Evolutionary conservation across 345 rosid genomes (phyloP).

Genomic region (Brassica juncea): DNA sequence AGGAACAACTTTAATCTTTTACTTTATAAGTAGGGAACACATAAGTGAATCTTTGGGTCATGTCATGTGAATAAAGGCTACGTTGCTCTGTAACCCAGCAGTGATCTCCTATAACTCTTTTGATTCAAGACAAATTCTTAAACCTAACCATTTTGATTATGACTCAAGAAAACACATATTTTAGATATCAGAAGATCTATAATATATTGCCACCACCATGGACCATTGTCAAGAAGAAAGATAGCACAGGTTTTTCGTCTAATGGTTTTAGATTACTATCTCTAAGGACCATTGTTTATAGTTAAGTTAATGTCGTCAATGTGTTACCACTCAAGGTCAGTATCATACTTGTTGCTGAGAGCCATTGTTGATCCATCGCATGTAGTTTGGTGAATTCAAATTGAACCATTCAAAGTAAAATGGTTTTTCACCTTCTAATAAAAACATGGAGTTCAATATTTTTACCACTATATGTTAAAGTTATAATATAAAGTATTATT

Average conservation of each 20-base stretch:
- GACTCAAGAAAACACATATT: background rate
- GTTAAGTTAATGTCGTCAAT: background rate
- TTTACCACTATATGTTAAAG: background rate
- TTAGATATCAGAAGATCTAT: background rate
- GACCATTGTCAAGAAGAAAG: background rate
- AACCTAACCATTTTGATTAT: slow-evolving; percentile 24
- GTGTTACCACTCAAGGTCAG: background rate
- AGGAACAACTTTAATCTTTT: slow-evolving; percentile 41
- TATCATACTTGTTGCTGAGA: background rate
- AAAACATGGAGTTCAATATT: background rate
- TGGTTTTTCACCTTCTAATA: background rate
- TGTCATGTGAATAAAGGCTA: slow-evolving; percentile 46
- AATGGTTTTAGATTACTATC: background rate
- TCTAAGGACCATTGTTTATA: background rate
- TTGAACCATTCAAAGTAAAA: background rate
- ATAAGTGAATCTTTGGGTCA: slow-evolving; percentile 56
- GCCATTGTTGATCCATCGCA: background rate
- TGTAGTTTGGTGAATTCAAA: background rate
- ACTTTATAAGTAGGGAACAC: slow-evolving; percentile 51
- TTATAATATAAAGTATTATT: background rate
- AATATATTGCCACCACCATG: background rate
- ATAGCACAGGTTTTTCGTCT: background rate
- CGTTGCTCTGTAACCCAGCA: slow-evolving; percentile 36
- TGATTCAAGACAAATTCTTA: slow-evolving; percentile 14
- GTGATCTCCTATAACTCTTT: slow-evolving; percentile 22